A percentile compares a stretch with the other conserved stretches of the same genome.
Conservation (phyloP, 2,329 filamentous ascomycete genomes). For the Colletotrichum lentis region DNA sequence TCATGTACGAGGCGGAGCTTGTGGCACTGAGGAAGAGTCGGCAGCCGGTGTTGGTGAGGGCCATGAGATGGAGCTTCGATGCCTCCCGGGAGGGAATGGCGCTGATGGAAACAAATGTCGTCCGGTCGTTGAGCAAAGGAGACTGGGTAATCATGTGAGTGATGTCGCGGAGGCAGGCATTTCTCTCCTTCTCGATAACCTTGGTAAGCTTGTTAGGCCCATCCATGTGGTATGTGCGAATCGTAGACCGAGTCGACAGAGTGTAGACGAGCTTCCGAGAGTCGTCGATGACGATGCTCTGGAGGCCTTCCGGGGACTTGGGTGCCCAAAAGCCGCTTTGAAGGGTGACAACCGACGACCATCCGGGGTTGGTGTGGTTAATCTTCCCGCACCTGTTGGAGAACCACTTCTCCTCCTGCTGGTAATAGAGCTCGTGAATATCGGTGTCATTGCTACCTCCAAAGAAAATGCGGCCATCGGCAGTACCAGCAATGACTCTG, state of each 20-base stretch:
- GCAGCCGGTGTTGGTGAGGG: conserved; percentile 88
- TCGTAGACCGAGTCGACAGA: conserved; percentile 85
- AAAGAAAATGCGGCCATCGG: conserved; percentile 92
- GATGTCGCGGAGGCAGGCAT: conserved; percentile 73
- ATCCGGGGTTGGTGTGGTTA: conserved; percentile 82
- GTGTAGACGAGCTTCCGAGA: conserved; percentile 89
- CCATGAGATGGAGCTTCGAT: conserved; percentile 85
- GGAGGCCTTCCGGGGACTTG: conserved; percentile 68
- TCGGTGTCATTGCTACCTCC: conserved; percentile 82
- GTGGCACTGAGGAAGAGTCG: conserved; percentile 92
- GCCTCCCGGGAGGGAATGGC: conserved; percentile 83
- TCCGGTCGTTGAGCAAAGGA: conserved; percentile 72
- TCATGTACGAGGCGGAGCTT: conserved; percentile 73
- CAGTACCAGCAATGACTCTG: conserved; percentile 79
- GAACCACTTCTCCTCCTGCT: conserved; percentile 98
- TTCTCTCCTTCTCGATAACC: conserved; percentile 72
- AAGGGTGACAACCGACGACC: conserved; percentile 68
- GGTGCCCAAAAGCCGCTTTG: conserved; percentile 60
- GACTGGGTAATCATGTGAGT: conserved; percentile 85
- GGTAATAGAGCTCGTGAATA: conserved; percentile 92
- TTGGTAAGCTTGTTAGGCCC: conserved; percentile 66
- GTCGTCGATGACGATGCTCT: conserved; percentile 87
- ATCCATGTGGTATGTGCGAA: conserved; percentile 90
- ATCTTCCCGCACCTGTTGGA: conserved; percentile 85
- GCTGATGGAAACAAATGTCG: conserved; percentile 83